Evolutionary conservation across 768 basidiomycete species (phyloP).

Genomic region (Boletus rubropictus): DNA sequence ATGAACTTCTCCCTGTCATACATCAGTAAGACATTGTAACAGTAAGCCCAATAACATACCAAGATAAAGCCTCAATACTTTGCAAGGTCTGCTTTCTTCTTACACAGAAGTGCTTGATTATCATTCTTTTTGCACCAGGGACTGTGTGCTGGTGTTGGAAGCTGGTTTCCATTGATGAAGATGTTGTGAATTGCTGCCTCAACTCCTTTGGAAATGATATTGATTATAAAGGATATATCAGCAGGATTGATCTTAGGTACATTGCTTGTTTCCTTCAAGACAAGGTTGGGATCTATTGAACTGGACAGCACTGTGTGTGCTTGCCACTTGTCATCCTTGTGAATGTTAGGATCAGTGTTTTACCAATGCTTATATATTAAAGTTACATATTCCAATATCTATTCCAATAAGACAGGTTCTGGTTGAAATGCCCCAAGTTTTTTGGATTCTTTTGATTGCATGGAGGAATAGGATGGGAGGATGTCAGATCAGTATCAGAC

Average conservation of each 20-base stretch:
- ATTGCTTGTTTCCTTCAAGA: too few relatives aligned
- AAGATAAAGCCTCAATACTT: too few relatives aligned
- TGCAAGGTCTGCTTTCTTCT: too few relatives aligned
- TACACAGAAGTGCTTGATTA: too few relatives aligned
- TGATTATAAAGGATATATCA: background rate
- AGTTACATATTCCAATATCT: background rate
- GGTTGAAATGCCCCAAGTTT: background rate
- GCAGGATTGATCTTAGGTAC: background rate
- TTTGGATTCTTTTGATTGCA: background rate
- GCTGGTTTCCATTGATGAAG: background rate
- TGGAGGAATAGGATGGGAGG: background rate
- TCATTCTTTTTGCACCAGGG: background rate
- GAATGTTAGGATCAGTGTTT: background rate
- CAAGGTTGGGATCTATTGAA: background rate
- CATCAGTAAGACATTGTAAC: too few relatives aligned
- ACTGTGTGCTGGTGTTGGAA: background rate
- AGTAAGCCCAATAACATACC: too few relatives aligned
- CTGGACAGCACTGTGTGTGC: background rate
- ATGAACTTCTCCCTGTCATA: too few relatives aligned
- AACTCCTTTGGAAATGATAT: background rate
- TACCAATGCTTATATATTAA: background rate
- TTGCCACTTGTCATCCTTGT: background rate
- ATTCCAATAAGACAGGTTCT: background rate
- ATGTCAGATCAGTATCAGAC: background rate
- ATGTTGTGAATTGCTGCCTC: background rate